Percentiles rank a stretch among this genome's conserved stretches.
These are phyloP conservation scores for Fomitopsis schrenkii DNA, from an alignment of 1,284 basidiomycete species.

Conservation along the genomic window DNA sequence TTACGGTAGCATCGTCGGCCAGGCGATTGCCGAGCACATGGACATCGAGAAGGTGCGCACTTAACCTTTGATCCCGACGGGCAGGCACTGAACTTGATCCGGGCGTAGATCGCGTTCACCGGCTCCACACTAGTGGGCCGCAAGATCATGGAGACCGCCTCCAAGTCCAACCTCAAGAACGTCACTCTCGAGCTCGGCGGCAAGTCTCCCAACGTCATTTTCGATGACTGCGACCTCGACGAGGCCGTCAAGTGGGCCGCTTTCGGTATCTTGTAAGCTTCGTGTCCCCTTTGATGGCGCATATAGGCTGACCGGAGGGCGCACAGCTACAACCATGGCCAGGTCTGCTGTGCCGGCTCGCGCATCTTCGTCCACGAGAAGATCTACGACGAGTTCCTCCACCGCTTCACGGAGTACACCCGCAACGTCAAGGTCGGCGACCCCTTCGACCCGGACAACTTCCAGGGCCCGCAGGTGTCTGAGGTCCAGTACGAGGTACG, in stretches of 20 bases:
- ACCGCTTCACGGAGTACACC: constrained; percentile 55
- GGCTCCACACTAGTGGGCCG: constrained; percentile 80
- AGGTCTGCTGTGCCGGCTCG: constrained; percentile 83
- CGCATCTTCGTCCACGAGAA: constrained; percentile 82
- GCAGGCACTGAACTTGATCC: background rate
- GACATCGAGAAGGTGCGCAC: constrained; percentile 50
- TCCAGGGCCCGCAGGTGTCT: constrained; percentile 90
- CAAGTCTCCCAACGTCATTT: constrained; percentile 82
- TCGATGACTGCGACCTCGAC: constrained; percentile 71
- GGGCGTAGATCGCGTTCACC: constrained; percentile 57
- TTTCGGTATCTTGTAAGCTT: constrained; percentile 71
- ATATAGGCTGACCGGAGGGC: background rate
- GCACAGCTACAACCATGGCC: constrained; percentile 73
- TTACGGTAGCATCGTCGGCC: constrained; percentile 65
- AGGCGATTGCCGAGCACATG: constrained; percentile 61
- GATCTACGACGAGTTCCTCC: constrained; percentile 80
- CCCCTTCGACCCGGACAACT: constrained; percentile 68
- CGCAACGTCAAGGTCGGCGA: constrained; percentile 67
- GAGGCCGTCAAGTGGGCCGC: constrained; percentile 80
- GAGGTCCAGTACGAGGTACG: constrained; percentile 60
- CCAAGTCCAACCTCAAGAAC: constrained; percentile 83
- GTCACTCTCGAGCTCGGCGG: constrained; percentile 93
- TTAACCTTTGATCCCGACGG: background rate
- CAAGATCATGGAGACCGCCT: constrained; percentile 80
- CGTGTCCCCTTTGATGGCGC: background rate